phyloP scores from a whole-genome alignment of 2,329 filamentous ascomycete species.

The Colletotrichum gloeosporioides region DNA sequence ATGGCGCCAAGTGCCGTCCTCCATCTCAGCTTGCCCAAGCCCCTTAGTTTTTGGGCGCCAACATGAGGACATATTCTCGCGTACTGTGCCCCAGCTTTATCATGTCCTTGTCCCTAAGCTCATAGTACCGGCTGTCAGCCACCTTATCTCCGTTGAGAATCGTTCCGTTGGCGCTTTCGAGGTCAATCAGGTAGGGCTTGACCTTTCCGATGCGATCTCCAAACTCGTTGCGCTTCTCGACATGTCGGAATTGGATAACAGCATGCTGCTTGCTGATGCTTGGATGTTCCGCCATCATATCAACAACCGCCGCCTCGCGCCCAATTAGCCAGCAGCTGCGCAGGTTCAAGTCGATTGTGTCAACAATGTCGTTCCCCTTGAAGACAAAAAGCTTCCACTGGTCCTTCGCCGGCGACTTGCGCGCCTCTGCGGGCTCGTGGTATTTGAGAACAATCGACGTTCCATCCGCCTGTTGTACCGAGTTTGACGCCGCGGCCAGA shows the following conservation, averaged over 20 bases:
- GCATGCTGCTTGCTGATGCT: constrained; percentile 96
- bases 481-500: constrained; percentile 87
- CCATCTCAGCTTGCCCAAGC: neutral
- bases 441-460: constrained; percentile 88
- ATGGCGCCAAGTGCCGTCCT: neutral
- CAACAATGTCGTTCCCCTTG: constrained; percentile 80
- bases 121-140: constrained; percentile 80
- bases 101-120: constrained; percentile 88
- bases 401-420: constrained; percentile 80
- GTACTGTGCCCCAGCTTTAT: constrained; percentile 86
- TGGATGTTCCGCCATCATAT: constrained; percentile 85
- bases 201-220: constrained; percentile 82
- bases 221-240: constrained; percentile 83
- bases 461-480: constrained; percentile 72
- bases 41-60: constrained; percentile 58
- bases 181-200: constrained; percentile 88
- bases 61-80: constrained; percentile 95
- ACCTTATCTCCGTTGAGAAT: constrained; percentile 77
- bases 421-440: constrained; percentile 91
- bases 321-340: constrained; percentile 93
- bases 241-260: constrained; percentile 89
- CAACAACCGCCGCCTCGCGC: constrained; percentile 79
- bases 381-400: constrained; percentile 93
- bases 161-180: constrained; percentile 94
- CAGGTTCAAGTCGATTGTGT: constrained; percentile 77